Evolutionary conservation across 1,284 basidiomycete species (phyloP), one percentile per base, ranked within the genome.

Genomic region (Boletus holoroseus): DNA sequence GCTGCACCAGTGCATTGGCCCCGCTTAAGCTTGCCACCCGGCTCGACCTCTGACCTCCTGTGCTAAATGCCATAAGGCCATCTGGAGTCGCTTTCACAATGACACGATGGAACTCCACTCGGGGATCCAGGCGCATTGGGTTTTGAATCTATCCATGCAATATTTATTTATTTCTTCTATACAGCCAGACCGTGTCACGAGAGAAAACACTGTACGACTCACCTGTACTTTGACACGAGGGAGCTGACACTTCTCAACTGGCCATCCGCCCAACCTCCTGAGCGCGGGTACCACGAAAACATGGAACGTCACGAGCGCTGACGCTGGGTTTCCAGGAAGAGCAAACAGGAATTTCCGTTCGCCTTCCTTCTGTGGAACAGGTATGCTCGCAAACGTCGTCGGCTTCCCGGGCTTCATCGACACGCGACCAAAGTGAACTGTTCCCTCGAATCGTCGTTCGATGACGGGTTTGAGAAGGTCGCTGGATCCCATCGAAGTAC

Each of bases 381-480:
- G 84, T 22, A 92, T 71, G 3, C 81, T 89, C 0, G 91, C 91
- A 60, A 94, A 94, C 2, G 91, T 91, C 3, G 91, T 94, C 2
- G 89, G 89, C 66, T 91, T 90, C 12, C 88, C 83, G 0, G 83
- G 83, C 60, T 87, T 87, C 50, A 85, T 74, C 22, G 75, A 76
- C 44, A 84, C 79, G 1, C 91, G 75, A 1, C 91, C 91, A 63
- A 93, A 92, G 61, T 91, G 87, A 13, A 92, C 76, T 2, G 76
- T 82, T 0, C 88, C 91, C 12, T 73, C 62, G 44, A 94, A 78
- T 28, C 85, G 75, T 16, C 83, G 78, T 68, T 94, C 92, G 54
- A 94, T 85, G 48, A 93, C 79, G 1, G 92, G 91, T 65, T 94
- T 94, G 41, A 94, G 70, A 26, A 94, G 74, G 65, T 94, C 91